Evolutionary conservation across 441 rosid species (phyloP).

Genomic region (Capsella rubella): DNA sequence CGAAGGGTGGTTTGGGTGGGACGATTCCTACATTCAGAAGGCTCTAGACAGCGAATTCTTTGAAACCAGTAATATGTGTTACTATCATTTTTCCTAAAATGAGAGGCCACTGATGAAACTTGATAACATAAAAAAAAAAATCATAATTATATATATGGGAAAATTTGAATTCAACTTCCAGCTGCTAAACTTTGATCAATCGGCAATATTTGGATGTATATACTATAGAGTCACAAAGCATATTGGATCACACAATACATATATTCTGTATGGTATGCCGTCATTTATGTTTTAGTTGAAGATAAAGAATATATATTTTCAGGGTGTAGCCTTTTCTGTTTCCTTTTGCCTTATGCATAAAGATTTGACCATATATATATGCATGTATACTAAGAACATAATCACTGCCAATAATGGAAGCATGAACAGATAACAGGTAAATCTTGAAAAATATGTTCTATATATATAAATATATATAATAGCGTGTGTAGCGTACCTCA

Average conservation of each 20-base stretch:
- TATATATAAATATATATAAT: too few species aligned
- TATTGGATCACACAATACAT: not conserved
- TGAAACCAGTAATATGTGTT: slow-evolving; percentile 43
- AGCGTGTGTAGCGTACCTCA: slow-evolving; percentile 38
- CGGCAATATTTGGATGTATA: slow-evolving; percentile 31
- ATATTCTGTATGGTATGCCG: slow-evolving; percentile 2
- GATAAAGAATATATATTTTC: slow-evolving; percentile 1
- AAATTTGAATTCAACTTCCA: slow-evolving; percentile 17
- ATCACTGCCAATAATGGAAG: slow-evolving; percentile 2
- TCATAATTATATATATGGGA: slow-evolving; percentile 25
- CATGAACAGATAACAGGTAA: slow-evolving; percentile 10
- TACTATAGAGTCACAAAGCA: slow-evolving; percentile 30
- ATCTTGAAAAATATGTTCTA: slow-evolving; percentile 16
- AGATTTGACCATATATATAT: slow-evolving; percentile 5
- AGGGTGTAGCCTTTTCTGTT: slow-evolving; percentile 21
- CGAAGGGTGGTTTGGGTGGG: slow-evolving; percentile 73
- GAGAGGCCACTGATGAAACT: slow-evolving; percentile 36
- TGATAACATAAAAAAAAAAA: slow-evolving; percentile 15
- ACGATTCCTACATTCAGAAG: slow-evolving; percentile 61
- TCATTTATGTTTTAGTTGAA: slow-evolving; percentile 26
- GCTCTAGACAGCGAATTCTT: slow-evolving; percentile 49
- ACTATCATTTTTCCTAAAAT: slow-evolving; percentile 37
- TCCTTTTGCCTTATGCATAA: slow-evolving; percentile 13
- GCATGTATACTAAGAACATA: not conserved
- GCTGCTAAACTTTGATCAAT: slow-evolving; percentile 31